These are phyloP conservation scores for Clarireedia monteithiana DNA, from an alignment of 2,329 filamentous ascomycete genomes.

Conservation along the genomic window DNA sequence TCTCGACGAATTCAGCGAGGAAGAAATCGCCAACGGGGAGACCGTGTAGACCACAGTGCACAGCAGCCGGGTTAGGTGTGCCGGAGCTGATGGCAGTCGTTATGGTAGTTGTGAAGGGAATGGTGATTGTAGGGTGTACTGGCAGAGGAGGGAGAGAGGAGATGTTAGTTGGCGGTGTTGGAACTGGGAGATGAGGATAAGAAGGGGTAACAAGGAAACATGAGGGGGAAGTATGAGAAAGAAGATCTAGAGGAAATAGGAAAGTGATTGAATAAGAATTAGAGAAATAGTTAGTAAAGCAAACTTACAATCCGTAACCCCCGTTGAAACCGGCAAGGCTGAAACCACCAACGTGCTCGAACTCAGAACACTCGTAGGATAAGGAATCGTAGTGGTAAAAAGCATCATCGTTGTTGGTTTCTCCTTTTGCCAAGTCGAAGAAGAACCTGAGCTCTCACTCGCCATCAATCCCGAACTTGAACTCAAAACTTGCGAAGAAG, in stretches of 20 bases:
- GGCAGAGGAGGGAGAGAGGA: constrained; percentile 9
- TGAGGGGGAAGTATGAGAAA: not conserved
- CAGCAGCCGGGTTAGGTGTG: constrained; percentile 23
- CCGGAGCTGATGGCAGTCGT: constrained; percentile 26
- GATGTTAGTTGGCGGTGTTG: constrained; percentile 26
- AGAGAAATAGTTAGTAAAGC: too few relatives aligned
- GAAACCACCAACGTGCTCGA: too few relatives aligned
- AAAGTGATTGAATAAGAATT: too few relatives aligned
- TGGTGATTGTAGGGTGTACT: constrained; percentile 17
- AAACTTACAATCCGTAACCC: too few relatives aligned
- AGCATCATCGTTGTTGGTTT: not conserved
- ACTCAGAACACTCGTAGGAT: not conserved
- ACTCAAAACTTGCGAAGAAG: not conserved
- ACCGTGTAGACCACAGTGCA: constrained; percentile 36
- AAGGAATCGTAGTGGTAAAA: not conserved
- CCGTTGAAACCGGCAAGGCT: too few relatives aligned
- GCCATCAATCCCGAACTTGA: not conserved
- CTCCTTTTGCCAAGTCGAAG: not conserved
- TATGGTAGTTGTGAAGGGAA: constrained; percentile 28
- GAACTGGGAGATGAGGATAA: not conserved
- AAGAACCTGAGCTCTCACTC: not conserved
- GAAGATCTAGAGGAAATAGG: not conserved
- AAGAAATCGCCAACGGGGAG: constrained; percentile 31
- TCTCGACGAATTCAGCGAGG: constrained; percentile 33
- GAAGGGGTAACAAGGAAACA: not conserved